These are phyloP conservation scores for Paecilomyces niveus DNA, from an alignment of 2,329 filamentous ascomycete species.

Conservation along the genomic window DNA sequence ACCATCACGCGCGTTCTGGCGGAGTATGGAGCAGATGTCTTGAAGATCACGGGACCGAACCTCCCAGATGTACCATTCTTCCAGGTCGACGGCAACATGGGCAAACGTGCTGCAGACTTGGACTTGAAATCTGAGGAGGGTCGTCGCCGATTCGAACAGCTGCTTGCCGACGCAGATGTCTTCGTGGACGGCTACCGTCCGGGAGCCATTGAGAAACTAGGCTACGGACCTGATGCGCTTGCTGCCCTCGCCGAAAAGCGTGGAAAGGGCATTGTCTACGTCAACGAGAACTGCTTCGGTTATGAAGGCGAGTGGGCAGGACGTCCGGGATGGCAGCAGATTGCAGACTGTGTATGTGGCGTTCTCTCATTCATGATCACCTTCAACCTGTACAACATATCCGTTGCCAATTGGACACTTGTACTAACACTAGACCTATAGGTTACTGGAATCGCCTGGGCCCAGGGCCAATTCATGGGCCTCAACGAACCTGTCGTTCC, in stretches of 20 bases:
- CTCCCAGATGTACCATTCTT: slow-evolving; percentile 67
- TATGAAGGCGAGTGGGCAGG: slow-evolving; percentile 56
- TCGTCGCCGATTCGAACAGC: slow-evolving; percentile 48
- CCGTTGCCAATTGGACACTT: not conserved
- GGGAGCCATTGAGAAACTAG: slow-evolving; percentile 55
- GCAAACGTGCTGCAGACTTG: slow-evolving; percentile 60
- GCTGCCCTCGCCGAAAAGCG: slow-evolving; percentile 47
- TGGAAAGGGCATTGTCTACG: slow-evolving; percentile 59
- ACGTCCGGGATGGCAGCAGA: slow-evolving; percentile 65
- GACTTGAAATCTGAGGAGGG: slow-evolving; percentile 54
- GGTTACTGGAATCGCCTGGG: slow-evolving; percentile 37
- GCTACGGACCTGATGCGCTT: slow-evolving; percentile 54
- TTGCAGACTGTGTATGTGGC: slow-evolving; percentile 56
- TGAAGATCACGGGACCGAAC: slow-evolving; percentile 62
- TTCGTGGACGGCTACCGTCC: slow-evolving; percentile 65
- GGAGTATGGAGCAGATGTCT: slow-evolving; percentile 68
- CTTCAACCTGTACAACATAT: not conserved
- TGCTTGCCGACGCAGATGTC: slow-evolving; percentile 58
- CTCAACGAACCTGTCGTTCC: slow-evolving; percentile 33
- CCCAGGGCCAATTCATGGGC: slow-evolving; percentile 36
- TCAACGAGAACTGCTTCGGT: slow-evolving; percentile 67
- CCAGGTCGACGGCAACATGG: slow-evolving; percentile 65
- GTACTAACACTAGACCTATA: slow-evolving; percentile 9
- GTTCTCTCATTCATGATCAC: not conserved
- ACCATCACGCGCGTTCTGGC: slow-evolving; percentile 63